Percentiles rank a stretch among this genome's conserved stretches.
Evolutionary conservation across 805 yeast genomes (phyloP).

Genomic region (Teunomyces tritomae): DNA sequence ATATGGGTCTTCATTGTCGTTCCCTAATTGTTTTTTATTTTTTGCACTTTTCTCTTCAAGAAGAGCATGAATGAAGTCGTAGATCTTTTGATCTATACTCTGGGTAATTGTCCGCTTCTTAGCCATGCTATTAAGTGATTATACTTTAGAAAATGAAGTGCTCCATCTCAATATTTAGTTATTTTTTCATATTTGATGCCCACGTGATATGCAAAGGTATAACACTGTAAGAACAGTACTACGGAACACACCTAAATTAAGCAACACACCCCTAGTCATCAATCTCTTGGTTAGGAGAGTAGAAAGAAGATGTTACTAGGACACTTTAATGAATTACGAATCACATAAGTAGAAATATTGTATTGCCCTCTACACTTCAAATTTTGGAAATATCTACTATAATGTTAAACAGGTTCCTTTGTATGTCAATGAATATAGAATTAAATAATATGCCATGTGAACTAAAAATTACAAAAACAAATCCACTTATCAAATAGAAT

Average conservation of each 20-base stretch:
- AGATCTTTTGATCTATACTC: slow-evolving; percentile 53
- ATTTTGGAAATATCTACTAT: no score
- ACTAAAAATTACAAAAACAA: background rate
- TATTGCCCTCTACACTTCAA: no score
- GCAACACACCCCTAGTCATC: background rate
- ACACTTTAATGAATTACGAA: no score
- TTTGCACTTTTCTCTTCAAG: slow-evolving; percentile 52
- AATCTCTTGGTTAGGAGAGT: background rate
- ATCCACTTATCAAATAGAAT: slow-evolving; percentile 1
- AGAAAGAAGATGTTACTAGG: background rate
- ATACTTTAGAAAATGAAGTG: background rate
- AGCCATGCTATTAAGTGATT: background rate
- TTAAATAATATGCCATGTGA: background rate
- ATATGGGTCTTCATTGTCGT: slow-evolving; percentile 37
- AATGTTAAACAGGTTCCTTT: background rate
- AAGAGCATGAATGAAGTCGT: slow-evolving; percentile 52
- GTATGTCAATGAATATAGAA: background rate
- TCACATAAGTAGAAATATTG: no score
- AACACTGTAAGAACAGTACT: background rate
- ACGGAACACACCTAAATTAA: no score
- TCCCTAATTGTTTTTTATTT: slow-evolving; percentile 47
- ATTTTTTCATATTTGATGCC: background rate
- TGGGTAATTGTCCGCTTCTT: slow-evolving; percentile 11
- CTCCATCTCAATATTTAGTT: slow-evolving; percentile 1
- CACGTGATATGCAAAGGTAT: background rate